Evolutionary conservation across 2,329 filamentous ascomycete genomes (phyloP).

Genomic region (Aspergillus oerlinghausenensis): DNA sequence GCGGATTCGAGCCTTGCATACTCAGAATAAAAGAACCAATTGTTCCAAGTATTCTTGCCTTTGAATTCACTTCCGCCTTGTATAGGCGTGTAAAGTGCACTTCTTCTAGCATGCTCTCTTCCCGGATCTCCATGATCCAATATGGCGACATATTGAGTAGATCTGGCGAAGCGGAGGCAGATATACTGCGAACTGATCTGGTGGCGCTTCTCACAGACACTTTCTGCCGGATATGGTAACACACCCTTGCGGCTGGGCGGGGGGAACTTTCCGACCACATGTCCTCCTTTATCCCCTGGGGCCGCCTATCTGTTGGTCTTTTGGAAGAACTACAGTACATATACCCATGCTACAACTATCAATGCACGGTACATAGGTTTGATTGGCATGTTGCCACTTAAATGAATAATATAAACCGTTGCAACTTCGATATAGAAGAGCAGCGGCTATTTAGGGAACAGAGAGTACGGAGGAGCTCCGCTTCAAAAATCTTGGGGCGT

Average conservation of each 20-base stretch:
- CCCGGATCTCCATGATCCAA: no score
- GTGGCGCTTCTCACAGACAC: background rate
- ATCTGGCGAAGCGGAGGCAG: no score
- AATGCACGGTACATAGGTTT: background rate
- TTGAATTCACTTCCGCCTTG: background rate
- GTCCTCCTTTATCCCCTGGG: slow-evolving; percentile 11
- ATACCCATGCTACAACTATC: no score
- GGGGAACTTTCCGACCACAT: slow-evolving; percentile 7
- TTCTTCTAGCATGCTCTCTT: no score
- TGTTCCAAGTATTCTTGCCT: background rate
- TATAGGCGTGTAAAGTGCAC: no score
- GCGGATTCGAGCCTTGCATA: background rate
- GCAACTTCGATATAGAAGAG: background rate
- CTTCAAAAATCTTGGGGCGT: background rate
- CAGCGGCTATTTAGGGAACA: background rate
- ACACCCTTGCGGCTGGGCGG: slow-evolving; percentile 1
- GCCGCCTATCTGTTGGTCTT: background rate
- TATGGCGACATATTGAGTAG: no score
- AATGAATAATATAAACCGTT: background rate
- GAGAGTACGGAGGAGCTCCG: background rate
- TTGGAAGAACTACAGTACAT: background rate
- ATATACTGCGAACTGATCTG: no score
- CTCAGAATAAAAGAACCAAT: background rate
- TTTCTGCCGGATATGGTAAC: background rate
- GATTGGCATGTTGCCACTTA: background rate